Conservation (phyloP, 1,139 yeast genomes). For the Groenewaldozyma auringiensis region DNA sequence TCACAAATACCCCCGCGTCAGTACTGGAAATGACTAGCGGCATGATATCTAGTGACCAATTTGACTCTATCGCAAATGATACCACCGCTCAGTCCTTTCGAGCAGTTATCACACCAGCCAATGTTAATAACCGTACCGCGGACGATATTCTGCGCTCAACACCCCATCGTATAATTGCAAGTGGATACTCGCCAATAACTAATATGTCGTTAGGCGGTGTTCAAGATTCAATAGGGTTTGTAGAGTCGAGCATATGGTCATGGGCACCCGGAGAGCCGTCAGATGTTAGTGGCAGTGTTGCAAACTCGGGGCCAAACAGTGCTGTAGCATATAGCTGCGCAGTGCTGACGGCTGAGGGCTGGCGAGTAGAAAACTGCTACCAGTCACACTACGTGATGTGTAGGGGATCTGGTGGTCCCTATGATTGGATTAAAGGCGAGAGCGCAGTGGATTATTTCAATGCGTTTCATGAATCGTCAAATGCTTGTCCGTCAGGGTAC, state of each 20-base stretch:
- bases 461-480: conserved; percentile 26
- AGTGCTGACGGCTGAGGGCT: conserved; percentile 40
- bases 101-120: conserved; percentile 31
- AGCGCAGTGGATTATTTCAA: conserved; percentile 45
- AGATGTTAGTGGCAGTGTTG: conserved; percentile 6
- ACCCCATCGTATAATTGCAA: conserved; percentile 26
- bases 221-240: conserved; percentile 25
- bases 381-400: conserved; percentile 49
- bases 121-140: conserved; percentile 37
- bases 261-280: conserved; percentile 58
- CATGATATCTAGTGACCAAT: neutral
- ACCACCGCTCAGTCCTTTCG: conserved; percentile 16
- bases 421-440: conserved; percentile 43
- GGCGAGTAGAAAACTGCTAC: conserved; percentile 62
- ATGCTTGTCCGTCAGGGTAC: conserved; percentile 45
- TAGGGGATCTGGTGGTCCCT: conserved; percentile 32
- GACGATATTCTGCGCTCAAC: neutral
- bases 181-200: conserved; percentile 21
- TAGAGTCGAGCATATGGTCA: conserved; percentile 52
- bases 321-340: conserved; percentile 57
- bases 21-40: conserved; percentile 3
- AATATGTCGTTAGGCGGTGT: conserved; percentile 11
- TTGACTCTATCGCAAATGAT: neutral
- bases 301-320: conserved; percentile 14
- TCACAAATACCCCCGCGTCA: neutral